Evolutionary conservation across 2,329 filamentous ascomycete species (phyloP), one percentile per base, ranked within the genome.

Genomic region (Ophiostoma pallidulum): DNA sequence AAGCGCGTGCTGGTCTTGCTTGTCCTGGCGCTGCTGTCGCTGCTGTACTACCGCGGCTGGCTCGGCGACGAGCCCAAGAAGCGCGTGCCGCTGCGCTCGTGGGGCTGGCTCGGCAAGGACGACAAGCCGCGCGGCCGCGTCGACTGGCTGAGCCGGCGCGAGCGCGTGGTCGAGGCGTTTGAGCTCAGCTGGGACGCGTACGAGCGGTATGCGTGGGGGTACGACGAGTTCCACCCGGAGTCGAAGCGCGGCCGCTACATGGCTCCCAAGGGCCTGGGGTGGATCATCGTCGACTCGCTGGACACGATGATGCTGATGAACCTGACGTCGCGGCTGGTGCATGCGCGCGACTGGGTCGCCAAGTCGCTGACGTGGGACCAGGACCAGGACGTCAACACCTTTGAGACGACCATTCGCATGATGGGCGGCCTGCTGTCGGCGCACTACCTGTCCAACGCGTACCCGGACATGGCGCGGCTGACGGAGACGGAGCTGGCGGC

Each of bases 231-330:
- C 62, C 80, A 87, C 57, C 92, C 92, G 2, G 68, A 91, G 24
- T 80, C 85, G 6, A 92, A 92, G 62, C 79, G 69, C 16, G 86
- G 88, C 42, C 74, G 73, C 44, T 81, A 92, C 58, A 97, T 98
- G 91, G 82, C 88, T 7, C 75, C 84, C 4, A 81, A 87, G 53
- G 92, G 91, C 22, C 75, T 98, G 66, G 92, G 92, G 26, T 98
- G 94, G 92, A 97, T 97, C 59, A 96, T 98, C 53, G 84, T 98
- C 49, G 92, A 98, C 67, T 82, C 91, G 12, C 71, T 98, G 53
- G 92, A 98, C 65, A 98, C 92, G 1, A 78, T 97, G 74, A 98
- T 98, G 70, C 73, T 98, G 52, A 98, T 98, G 92, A 97, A 97
- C 64, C 73, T 95, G 54, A 97, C 91, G 13, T 84, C 80, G 28